Evolutionary conservation across 1,139 yeast species (phyloP).

Genomic region (Lodderomyces orthopsilosis): DNA sequence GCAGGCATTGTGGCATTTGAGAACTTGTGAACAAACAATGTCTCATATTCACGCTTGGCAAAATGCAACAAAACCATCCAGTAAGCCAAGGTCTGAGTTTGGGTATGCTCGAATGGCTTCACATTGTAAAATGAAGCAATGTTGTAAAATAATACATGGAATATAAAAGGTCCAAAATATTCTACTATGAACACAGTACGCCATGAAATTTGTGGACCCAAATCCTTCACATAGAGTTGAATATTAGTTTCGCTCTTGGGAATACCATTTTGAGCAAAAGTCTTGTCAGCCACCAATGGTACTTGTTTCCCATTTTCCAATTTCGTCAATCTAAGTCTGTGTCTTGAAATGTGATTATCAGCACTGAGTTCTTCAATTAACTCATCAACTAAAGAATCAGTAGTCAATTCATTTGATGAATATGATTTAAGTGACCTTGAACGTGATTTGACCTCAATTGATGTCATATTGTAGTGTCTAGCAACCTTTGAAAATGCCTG

Average conservation of each 20-base stretch:
- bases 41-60: constrained; percentile 83
- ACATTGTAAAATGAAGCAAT: constrained; percentile 20
- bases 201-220: constrained; percentile 95
- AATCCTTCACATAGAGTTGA: constrained; percentile 64
- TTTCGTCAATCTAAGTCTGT: constrained; percentile 38
- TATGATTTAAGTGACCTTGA: constrained; percentile 47
- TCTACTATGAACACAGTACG: constrained; percentile 82
- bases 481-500: neutral
- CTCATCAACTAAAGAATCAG: constrained; percentile 27
- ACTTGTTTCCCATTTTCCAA: constrained; percentile 30
- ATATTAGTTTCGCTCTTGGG: constrained; percentile 26
- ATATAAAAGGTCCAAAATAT: constrained; percentile 81
- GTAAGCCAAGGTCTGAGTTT: constrained; percentile 54
- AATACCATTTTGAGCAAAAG: constrained; percentile 33
- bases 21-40: constrained; percentile 77
- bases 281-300: constrained; percentile 30
- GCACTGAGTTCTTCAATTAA: constrained; percentile 40
- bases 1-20: constrained; percentile 92
- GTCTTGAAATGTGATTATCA: constrained; percentile 33
- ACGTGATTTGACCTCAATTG: constrained; percentile 47
- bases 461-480: constrained; percentile 20
- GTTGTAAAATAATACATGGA: constrained; percentile 70
- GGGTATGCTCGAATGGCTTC: constrained; percentile 19
- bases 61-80: constrained; percentile 69
- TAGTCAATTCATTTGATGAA: constrained; percentile 34